Base-by-base conservation (phyloP, 163 green algal genomes). In the Trebouxiophyceae sp. region DNA sequence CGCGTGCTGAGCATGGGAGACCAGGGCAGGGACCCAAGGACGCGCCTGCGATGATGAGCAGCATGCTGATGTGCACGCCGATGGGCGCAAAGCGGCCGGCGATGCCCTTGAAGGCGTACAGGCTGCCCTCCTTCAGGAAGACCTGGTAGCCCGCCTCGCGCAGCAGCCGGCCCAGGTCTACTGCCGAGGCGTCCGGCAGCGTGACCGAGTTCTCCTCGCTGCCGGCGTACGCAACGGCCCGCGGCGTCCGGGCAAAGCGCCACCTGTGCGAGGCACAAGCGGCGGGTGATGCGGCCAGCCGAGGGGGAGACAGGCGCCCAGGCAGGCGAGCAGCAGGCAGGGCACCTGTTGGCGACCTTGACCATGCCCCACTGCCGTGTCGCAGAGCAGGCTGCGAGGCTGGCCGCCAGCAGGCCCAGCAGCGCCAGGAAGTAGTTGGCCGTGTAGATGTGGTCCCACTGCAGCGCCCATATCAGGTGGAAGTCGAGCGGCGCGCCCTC, bases 41-140 rank as follows among this genome's bases (percentile, higher is more conserved):
- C 39, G 45, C 27, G 28, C 83, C 93, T 32, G 69, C 75, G 60
- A 99, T 86, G 58, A 87, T 84, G 32, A 95, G 68, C 33, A 99
- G 77, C 78, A 99, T 84, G 57, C 81, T 85, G 5, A 81, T 82
- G 75, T 99, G 94, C 54, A 99, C 94, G 7, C 89, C 93, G 44
- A 99, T 98, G 32, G 94, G 94, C 0, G 86, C 94, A 16, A 97
- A 58, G 33, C 88, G 82, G 30, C 94, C 94, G n/a, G 84, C 83
- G 29, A 99, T 75, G 8, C 92, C 93, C 75, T 97, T 97, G 84
- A 99, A 99, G 0, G 80, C 94, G 73, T 99, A 99, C 71, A 98
- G 70, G 45, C 73, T 73, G 8, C 74, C 76, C 7, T 81, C 78
- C 60, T 84, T 67, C 16, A 88, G 12, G 57, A 95, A 96, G 8